Conservation (phyloP, 1,139 yeast genomes). For the Kodamaea ohmeri region DNA sequence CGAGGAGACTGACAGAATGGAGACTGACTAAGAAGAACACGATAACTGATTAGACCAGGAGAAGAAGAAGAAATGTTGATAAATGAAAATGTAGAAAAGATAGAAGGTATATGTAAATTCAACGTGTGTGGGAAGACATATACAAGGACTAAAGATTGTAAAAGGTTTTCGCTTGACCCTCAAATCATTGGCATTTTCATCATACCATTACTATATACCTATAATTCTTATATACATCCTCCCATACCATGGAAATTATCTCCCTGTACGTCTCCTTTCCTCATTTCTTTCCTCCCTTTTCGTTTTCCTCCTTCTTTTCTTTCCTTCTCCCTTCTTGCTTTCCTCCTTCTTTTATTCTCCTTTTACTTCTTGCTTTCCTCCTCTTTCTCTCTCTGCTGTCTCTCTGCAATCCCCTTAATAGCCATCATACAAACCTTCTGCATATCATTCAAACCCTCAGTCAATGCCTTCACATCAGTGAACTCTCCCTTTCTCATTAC, state of each 20-base stretch:
- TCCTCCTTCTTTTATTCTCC: neutral
- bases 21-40: conserved; percentile 43
- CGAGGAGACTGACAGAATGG: conserved; percentile 46
- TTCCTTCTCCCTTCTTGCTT: neutral
- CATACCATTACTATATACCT: too few relatives aligned
- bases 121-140: neutral
- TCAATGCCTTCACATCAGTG: conserved; percentile 38
- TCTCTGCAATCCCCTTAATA: conserved; percentile 51
- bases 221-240: too few relatives aligned
- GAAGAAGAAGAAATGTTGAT: neutral
- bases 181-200: too few relatives aligned
- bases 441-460: conserved; percentile 46
- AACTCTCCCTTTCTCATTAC: conserved; percentile 40
- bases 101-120: neutral
- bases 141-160: neutral
- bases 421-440: conserved; percentile 51
- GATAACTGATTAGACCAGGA: neutral
- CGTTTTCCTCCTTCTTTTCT: too few relatives aligned
- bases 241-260: too few relatives aligned
- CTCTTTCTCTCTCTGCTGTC: conserved; percentile 30
- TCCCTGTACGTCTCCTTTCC: neutral
- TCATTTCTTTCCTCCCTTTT: neutral
- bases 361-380: conserved; percentile 5
- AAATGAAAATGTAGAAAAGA: neutral
- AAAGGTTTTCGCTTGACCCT: too few relatives aligned